Evolutionary conservation across 2,329 filamentous ascomycete genomes (phyloP).

Genomic region (Talaromyces islandicus): DNA sequence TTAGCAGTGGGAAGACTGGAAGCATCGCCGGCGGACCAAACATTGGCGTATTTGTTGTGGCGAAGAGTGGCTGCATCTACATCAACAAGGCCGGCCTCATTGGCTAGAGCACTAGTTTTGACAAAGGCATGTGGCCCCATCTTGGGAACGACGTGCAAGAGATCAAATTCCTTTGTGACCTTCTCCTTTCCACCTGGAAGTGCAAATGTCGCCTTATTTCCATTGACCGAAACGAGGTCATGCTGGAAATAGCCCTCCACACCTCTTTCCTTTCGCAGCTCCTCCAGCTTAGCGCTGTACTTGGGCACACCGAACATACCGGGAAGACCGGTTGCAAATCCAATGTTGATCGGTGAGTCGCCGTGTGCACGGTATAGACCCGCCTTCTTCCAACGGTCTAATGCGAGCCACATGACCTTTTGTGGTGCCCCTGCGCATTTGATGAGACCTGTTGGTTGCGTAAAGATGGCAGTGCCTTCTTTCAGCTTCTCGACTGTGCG

Average conservation of each 20-base stretch:
- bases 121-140: conserved; percentile 53
- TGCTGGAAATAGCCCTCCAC: conserved; percentile 57
- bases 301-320: conserved; percentile 58
- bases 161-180: conserved; percentile 47
- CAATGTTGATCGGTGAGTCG: conserved; percentile 43
- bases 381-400: conserved; percentile 52
- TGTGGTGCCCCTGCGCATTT: conserved; percentile 59
- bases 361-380: conserved; percentile 45
- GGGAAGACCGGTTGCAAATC: conserved; percentile 51
- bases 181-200: conserved; percentile 37
- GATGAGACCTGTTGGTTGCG: conserved; percentile 52
- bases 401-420: conserved; percentile 58
- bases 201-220: conserved; percentile 49
- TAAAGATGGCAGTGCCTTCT: conserved; percentile 53
- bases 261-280: conserved; percentile 48
- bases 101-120: conserved; percentile 49
- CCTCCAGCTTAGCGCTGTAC: conserved; percentile 50
- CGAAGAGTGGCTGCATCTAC: conserved; percentile 49
- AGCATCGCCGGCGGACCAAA: conserved; percentile 56
- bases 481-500: conserved; percentile 42
- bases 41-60: conserved; percentile 50
- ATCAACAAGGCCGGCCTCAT: conserved; percentile 53
- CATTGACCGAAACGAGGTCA: conserved; percentile 49
- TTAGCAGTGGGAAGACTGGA: conserved; percentile 56
- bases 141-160: conserved; percentile 54